Evolutionary conservation across 2,329 filamentous ascomycete genomes (phyloP).

Genomic region (Nigrospora osmanthi): DNA sequence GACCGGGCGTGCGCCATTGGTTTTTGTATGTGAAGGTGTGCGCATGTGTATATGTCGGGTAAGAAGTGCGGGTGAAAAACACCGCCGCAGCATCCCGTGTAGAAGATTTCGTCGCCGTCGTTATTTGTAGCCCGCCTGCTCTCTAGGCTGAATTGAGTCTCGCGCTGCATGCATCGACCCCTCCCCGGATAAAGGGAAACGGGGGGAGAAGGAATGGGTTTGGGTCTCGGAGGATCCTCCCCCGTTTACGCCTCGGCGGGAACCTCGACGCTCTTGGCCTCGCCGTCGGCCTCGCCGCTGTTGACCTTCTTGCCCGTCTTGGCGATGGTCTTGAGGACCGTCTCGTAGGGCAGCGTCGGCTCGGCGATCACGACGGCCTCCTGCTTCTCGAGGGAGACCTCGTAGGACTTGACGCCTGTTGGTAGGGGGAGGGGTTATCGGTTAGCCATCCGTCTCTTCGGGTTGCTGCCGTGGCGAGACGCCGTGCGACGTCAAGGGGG

Average conservation of each 20-base stretch:
- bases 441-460: neutral
- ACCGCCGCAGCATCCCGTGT: too few relatives aligned
- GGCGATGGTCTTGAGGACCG: slow-evolving; percentile 78
- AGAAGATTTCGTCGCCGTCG: too few relatives aligned
- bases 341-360: slow-evolving; percentile 64
- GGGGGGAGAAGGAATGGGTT: too few relatives aligned
- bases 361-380: slow-evolving; percentile 71
- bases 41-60: too few relatives aligned
- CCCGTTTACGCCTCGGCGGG: slow-evolving; percentile 6
- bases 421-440: neutral
- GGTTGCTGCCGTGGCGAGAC: slow-evolving; percentile 2
- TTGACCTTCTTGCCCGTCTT: slow-evolving; percentile 95
- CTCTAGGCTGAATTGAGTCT: too few relatives aligned
- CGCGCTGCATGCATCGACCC: too few relatives aligned
- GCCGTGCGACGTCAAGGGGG: neutral
- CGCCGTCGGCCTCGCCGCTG: slow-evolving; percentile 63
- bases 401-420: slow-evolving; percentile 76
- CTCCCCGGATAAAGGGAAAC: too few relatives aligned
- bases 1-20: too few relatives aligned
- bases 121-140: too few relatives aligned
- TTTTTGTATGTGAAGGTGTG: too few relatives aligned
- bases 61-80: too few relatives aligned
- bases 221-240: too few relatives aligned
- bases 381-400: slow-evolving; percentile 81
- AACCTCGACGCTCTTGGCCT: slow-evolving; percentile 42